Percentiles rank a stretch among this genome's conserved stretches.
phyloP scores from a whole-genome alignment of 129 eudicot genomes.

The Scalesia atractyloides region DNA sequence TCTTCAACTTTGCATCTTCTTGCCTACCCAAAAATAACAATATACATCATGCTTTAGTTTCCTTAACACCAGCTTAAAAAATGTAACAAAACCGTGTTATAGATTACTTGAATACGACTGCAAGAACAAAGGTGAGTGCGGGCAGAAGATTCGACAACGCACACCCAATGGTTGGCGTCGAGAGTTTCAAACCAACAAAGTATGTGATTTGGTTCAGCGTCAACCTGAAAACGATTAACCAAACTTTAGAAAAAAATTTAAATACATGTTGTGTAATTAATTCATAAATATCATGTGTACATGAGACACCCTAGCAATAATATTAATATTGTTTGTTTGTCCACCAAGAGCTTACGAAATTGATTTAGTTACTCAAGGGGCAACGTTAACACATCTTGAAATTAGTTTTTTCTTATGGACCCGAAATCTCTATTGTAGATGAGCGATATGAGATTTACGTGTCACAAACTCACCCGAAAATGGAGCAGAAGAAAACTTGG shows the following conservation, averaged over 20 bases:
- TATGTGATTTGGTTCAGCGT: slow-evolving; percentile 69
- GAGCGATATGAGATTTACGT: neutral
- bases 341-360: too few relatives aligned
- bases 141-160: slow-evolving; percentile 73
- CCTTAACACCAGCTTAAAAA: neutral
- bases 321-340: too few relatives aligned
- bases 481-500: slow-evolving; percentile 60
- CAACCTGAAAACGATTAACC: slow-evolving; percentile 38
- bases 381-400: too few relatives aligned
- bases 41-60: neutral
- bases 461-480: slow-evolving; percentile 57
- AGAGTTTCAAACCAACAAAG: slow-evolving; percentile 74
- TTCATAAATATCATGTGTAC: too few relatives aligned
- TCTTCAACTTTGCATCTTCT: slow-evolving; percentile 57
- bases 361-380: too few relatives aligned
- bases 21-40: slow-evolving; percentile 35
- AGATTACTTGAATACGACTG: slow-evolving; percentile 55
- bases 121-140: slow-evolving; percentile 77
- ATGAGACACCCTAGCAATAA: too few relatives aligned
- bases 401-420: neutral
- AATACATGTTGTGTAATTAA: neutral
- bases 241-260: neutral
- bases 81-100: neutral
- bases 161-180: slow-evolving; percentile 86
- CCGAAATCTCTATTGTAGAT: neutral